These are phyloP conservation scores for Austroboletus rostrupii DNA, from an alignment of 1,284 basidiomycete genomes.

Conservation along the genomic window DNA sequence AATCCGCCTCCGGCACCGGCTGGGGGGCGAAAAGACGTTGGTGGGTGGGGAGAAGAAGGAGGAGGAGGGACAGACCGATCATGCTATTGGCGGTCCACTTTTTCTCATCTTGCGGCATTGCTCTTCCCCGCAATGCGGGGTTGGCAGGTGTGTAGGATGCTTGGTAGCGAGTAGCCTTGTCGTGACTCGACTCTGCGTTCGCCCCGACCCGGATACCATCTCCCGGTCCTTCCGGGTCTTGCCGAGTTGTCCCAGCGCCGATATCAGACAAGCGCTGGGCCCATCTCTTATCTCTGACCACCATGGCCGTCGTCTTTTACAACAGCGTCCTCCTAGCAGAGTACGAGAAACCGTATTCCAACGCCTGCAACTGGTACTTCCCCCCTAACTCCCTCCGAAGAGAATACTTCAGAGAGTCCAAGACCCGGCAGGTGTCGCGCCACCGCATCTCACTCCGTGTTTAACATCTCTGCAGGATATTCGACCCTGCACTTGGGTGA, in stretches of 20 bases:
- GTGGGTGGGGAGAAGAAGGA: background rate
- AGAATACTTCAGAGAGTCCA: conserved; percentile 42
- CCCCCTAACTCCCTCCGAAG: conserved; percentile 49
- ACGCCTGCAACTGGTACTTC: conserved; percentile 70
- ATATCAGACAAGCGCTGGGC: background rate
- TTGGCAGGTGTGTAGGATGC: conserved; percentile 26
- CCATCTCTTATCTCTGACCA: background rate
- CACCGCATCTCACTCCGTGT: background rate
- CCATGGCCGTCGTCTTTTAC: conserved; percentile 48
- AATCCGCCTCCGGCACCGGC: conserved; percentile 86
- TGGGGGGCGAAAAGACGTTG: conserved; percentile 25
- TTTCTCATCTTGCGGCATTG: conserved; percentile 53
- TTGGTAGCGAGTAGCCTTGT: background rate
- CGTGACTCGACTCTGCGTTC: background rate
- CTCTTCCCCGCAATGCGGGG: conserved; percentile 60
- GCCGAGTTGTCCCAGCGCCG: conserved; percentile 9
- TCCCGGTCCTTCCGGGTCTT: conserved; percentile 17
- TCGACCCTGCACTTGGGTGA: conserved; percentile 47
- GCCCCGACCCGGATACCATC: background rate
- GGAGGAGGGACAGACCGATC: conserved; percentile 46
- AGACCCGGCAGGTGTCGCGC: conserved; percentile 40
- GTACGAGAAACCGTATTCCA: conserved; percentile 45
- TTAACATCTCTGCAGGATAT: background rate
- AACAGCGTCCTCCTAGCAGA: conserved; percentile 55
- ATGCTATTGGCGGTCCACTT: conserved; percentile 75